Percentiles rank a stretch among this genome's conserved stretches.
These are phyloP conservation scores for Pholiota molesta DNA, from an alignment of 768 basidiomycete genomes.

Conservation along the genomic window DNA sequence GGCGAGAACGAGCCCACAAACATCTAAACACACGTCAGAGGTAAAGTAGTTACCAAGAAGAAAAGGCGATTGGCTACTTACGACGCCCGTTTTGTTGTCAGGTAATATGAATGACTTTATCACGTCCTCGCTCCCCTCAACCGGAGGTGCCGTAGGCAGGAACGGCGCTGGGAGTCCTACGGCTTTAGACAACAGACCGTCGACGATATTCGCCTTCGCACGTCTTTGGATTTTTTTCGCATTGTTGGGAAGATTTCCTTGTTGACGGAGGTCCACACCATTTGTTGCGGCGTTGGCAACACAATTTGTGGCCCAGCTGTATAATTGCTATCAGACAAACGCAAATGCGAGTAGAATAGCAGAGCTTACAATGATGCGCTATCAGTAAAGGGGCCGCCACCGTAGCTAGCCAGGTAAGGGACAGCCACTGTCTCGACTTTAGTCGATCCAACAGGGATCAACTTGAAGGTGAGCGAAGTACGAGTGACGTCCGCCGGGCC, in stretches of 20 bases:
- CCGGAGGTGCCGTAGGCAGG: constrained; percentile 46
- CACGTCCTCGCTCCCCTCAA: constrained; percentile 50
- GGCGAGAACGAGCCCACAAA: constrained; percentile 60
- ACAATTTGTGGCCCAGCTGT: constrained; percentile 66
- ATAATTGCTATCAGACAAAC: constrained; percentile 7
- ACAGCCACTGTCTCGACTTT: constrained; percentile 50
- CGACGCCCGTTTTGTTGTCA: constrained; percentile 60
- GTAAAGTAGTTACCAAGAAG: background rate
- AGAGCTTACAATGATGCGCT: constrained; percentile 49
- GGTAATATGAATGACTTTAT: constrained; percentile 61
- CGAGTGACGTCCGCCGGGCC: constrained; percentile 53
- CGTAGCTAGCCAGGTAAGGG: constrained; percentile 53
- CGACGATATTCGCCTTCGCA: constrained; percentile 44
- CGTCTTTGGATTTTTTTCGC: constrained; percentile 24
- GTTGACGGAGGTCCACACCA: constrained; percentile 21
- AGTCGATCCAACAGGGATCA: constrained; percentile 50
- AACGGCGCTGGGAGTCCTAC: constrained; percentile 50
- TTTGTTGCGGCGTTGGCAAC: constrained; percentile 40
- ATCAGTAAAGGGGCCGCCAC: constrained; percentile 54
- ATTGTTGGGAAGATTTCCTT: constrained; percentile 1
- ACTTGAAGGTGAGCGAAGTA: constrained; percentile 47
- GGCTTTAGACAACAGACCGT: constrained; percentile 41
- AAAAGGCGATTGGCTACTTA: constrained; percentile 30
- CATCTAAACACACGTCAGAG: constrained; percentile 39
- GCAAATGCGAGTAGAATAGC: background rate